Base-by-base conservation (phyloP, 768 basidiomycete genomes). In the Leccinum olivaceopallidum region DNA sequence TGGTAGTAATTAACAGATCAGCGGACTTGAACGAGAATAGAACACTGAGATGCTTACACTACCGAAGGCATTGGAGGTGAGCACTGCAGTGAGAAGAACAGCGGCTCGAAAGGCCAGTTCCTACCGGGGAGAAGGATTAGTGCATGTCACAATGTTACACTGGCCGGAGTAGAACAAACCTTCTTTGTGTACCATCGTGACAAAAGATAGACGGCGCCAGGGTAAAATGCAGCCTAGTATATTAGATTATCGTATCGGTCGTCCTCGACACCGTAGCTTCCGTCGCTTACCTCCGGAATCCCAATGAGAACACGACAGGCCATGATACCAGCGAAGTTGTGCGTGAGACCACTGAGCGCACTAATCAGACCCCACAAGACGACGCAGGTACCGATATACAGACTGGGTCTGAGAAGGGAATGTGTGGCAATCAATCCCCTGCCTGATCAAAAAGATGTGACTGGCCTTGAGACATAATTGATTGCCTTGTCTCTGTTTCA, bases 21-120 rank as follows among this genome's bases (percentile, higher is more conserved):
- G 16, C n/a, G 26, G 28, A 53, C 26, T 2, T 16, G 42, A 37
- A 49, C 14, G 34, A 26, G 24, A 32, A 2, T 2, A 26, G 18
- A 44, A 8, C 42, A 44, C 42, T 42, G 53, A 36, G 26, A 37
- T 53, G 16, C 83, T 69, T 59, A 88, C 87, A 57, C 81, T 77
- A 50, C 88, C 87, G 64, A 89, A 87, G 2, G 88, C 87, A 69
- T 85, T 85, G 4, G 86, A 84, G 44, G 87, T 74, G 9, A 88
- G 76, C 13, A 83, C 66, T 8, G 85, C 86, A 2, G 78, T 77
- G 65, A 82, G 86, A 5, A 90, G 75, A 47, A 88, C 77, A 2
- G 85, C 83, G 14, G 82, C 81, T 39, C 87, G 81, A 58, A 89
- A 83, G 1, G 85, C 83, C 18, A 88, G 74, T 75, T 89, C 86